Evolutionary conservation across 345 rosid species (phyloP), one percentile per base, ranked within the genome.

Genomic region (Heritiera littoralis): DNA sequence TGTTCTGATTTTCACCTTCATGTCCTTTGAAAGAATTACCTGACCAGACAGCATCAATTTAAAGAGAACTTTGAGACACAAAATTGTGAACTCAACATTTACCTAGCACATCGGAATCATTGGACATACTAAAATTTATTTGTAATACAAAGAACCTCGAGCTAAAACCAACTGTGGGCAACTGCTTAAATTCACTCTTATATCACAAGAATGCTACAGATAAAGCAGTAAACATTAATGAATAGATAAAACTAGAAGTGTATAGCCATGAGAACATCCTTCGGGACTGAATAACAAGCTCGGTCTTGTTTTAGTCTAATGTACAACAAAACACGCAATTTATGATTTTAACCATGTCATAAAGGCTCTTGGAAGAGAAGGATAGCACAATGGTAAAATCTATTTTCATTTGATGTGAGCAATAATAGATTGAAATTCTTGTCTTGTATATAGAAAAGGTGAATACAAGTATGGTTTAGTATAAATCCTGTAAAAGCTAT

Each of bases 1-100:
- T 30, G 76, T 83, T 81, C 82, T 87, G 80, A 52, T 69, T 80
- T 77, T 79, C 88, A 40, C 78, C 83, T 73, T 85, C 87, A 14
- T 38, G 65, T 30, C 66, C 81, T 81, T 81, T 87, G 12, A 81
- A 79, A 45, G 59, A 55, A 59, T 83, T 87, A 61, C 84, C 94
- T 90, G 81, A 71, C 77, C 46, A 43, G n/a, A 77, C 15, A 6
- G 46, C 7, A 7, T 18, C 2, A 38, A n/a, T 45, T 85, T 28
- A 56, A 20, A 46, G 43, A 48, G 41, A 7, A 2, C 9, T 28
- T 35, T 45, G 7, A 11, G 43, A 65, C 14, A 65, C 69, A 66
- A 9, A 66, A 66, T 20, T 1, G 32, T n/a, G 30, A 48, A 66
- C 32, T 32, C 40, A 71, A 41, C 23, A 32, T 30, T 45, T 14